These are phyloP conservation scores for Conticribra weissflogii DNA, from an alignment of 108 stramenopile genomes.

Conservation along the genomic window DNA sequence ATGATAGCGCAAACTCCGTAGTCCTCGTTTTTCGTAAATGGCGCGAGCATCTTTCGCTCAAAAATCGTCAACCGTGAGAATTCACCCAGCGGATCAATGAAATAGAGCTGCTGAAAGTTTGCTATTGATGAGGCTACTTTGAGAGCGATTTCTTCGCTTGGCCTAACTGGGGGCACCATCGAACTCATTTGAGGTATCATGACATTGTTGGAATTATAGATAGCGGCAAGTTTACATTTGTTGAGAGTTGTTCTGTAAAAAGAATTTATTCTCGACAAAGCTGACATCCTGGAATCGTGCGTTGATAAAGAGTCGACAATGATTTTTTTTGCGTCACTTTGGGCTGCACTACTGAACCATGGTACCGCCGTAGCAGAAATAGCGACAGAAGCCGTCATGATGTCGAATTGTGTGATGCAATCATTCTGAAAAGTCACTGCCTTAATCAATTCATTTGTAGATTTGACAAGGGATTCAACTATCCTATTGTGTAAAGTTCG, in stretches of 20 bases:
- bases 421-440: background rate
- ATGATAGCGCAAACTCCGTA: background rate
- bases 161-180: no score
- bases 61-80: conserved; percentile 2
- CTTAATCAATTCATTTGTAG: background rate
- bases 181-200: no score
- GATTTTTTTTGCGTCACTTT: background rate
- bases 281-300: no score
- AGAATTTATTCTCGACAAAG: no score
- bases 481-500: background rate
- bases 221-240: no score
- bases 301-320: no score
- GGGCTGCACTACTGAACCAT: background rate
- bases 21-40: background rate
- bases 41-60: conserved; percentile 12
- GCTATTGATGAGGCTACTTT: conserved; percentile 2
- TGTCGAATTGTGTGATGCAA: background rate
- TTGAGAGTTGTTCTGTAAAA: no score
- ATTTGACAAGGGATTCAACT: background rate
- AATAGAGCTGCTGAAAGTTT: background rate
- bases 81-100: background rate
- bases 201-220: no score
- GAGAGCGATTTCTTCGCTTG: conserved; percentile 7
- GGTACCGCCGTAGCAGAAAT: background rate
- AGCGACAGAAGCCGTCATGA: background rate